Conservation (phyloP, 1,284 basidiomycete genomes). For the Megacollybia platyphylla region DNA sequence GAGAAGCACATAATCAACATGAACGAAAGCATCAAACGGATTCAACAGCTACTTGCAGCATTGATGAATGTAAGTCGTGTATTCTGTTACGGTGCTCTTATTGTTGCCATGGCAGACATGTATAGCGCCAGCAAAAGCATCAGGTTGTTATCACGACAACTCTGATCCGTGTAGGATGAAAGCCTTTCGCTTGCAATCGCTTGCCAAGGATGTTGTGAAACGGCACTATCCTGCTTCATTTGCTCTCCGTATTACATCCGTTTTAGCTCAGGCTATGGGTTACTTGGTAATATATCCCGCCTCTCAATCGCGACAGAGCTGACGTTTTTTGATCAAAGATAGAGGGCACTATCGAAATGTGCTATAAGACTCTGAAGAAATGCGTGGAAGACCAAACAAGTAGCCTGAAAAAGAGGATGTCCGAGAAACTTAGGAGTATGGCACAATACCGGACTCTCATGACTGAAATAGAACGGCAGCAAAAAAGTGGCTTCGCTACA, state of each 20-base stretch:
- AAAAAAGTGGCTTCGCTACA: slow-evolving; percentile 36
- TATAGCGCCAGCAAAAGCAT: slow-evolving; percentile 13
- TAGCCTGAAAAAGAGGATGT: slow-evolving; percentile 25
- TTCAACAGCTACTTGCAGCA: slow-evolving; percentile 45
- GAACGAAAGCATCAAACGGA: slow-evolving; percentile 40
- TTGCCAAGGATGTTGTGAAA: slow-evolving; percentile 25
- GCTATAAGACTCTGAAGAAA: slow-evolving; percentile 39
- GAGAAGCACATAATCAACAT: slow-evolving; percentile 65
- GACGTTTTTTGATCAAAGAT: slow-evolving; percentile 31
- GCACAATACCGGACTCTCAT: slow-evolving; percentile 50
- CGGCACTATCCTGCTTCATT: slow-evolving; percentile 26
- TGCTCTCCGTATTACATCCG: slow-evolving; percentile 30
- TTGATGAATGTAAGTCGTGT: slow-evolving; percentile 58
- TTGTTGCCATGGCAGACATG: not conserved
- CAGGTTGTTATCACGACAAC: slow-evolving; percentile 10
- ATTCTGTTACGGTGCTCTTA: not conserved
- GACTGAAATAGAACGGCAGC: slow-evolving; percentile 47
- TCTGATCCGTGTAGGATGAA: slow-evolving; percentile 22
- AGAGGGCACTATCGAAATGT: slow-evolving; percentile 75
- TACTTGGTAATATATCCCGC: slow-evolving; percentile 43
- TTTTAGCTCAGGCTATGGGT: slow-evolving; percentile 67
- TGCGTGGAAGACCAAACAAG: slow-evolving; percentile 17
- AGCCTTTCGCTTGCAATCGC: slow-evolving; percentile 38
- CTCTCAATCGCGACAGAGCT: not conserved
- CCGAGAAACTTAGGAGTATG: slow-evolving; percentile 37